Evolutionary conservation across 306 rosid species (phyloP).

Genomic region (Urtica urens): DNA sequence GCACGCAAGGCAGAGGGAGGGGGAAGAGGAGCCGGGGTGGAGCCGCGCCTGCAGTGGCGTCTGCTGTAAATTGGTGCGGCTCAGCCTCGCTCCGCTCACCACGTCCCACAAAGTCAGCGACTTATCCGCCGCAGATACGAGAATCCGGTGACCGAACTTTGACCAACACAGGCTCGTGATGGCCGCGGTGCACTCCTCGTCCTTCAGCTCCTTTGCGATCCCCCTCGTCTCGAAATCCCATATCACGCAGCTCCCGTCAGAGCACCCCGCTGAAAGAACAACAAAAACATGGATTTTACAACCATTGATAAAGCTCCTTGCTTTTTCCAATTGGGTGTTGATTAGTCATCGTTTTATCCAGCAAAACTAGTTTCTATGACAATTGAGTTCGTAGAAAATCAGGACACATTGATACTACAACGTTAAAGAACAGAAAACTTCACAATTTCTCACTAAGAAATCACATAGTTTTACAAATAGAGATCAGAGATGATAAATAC

Average conservation of each 20-base stretch:
- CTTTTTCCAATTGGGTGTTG: too few species aligned
- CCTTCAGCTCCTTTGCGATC: constrained; percentile 73
- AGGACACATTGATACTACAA: too few species aligned
- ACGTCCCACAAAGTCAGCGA: constrained; percentile 81
- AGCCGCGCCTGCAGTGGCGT: constrained; percentile 82
- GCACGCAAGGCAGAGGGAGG: constrained; percentile 82
- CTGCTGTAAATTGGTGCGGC: constrained; percentile 51
- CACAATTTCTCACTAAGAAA: too few species aligned
- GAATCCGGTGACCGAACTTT: constrained; percentile 55
- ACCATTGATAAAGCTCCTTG: constrained; percentile 12
- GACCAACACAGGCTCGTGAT: constrained; percentile 70
- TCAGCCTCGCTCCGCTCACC: constrained; percentile 53
- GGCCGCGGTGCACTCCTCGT: constrained; percentile 59
- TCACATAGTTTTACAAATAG: too few species aligned
- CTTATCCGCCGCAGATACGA: constrained; percentile 86
- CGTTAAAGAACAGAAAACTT: too few species aligned
- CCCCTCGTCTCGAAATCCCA: constrained; percentile 99
- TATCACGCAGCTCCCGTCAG: constrained; percentile 81
- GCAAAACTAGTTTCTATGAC: too few species aligned
- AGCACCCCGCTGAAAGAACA: constrained; percentile 99
- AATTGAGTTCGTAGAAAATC: too few species aligned
- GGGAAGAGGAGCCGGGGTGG: constrained; percentile 78
- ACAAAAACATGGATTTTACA: constrained; percentile 19
- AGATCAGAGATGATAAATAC: too few species aligned
- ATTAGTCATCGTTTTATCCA: too few species aligned